Evolutionary conservation across 2,329 filamentous ascomycete species (phyloP), one percentile per base, ranked within the genome.

Genomic region (Penicillium sclerotiorum): DNA sequence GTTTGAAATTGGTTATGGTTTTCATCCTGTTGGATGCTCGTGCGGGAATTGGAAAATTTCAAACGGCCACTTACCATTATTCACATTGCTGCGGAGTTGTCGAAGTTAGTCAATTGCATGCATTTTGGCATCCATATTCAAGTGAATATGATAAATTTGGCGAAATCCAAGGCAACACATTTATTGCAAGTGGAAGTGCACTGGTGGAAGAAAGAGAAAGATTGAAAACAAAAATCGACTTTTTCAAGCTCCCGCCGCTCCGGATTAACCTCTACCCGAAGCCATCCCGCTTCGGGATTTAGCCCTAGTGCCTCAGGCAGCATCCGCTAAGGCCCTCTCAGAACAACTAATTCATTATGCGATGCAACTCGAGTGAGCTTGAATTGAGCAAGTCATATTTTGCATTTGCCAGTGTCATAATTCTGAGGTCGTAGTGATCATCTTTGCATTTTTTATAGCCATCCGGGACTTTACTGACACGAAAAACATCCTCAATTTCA

Each of bases 1-100:
- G 89, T 92, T 92, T 80, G 74, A 86, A 64, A 62, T 46, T 83
- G 87, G 88, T 90, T 86, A 77, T 79, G 72, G 73, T 76, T 90
- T 85, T 92, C 89, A 93, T 93, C 89, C 90, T 70, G 71, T 75
- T 58, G 74, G 39, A 57, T 47, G 56, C 39, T 49, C 50, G 49
- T 56, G 50, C 45, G 49, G 37, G 41, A 20, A 46, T 49, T 44
- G 21, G 46, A 47, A 45, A 40, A 35, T 41, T 35, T 20, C 37
- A 42, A 44, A 46, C 44, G 15, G n/a, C 30, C 36, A 58, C 68
- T 68, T 64, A 71, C 69, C 68, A 63, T 55, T 22, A 43, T 41
- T 43, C 36, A 37, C 33, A 25, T 41, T 37, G 20, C 45, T 59
- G 54, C 45, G 20, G n/a, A 38, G 20, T 37, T 13, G 28, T 13